Evolutionary conservation across 2,329 filamentous ascomycete species (phyloP), one percentile per base, ranked within the genome.

Genomic region (Fusarium aywerte): DNA sequence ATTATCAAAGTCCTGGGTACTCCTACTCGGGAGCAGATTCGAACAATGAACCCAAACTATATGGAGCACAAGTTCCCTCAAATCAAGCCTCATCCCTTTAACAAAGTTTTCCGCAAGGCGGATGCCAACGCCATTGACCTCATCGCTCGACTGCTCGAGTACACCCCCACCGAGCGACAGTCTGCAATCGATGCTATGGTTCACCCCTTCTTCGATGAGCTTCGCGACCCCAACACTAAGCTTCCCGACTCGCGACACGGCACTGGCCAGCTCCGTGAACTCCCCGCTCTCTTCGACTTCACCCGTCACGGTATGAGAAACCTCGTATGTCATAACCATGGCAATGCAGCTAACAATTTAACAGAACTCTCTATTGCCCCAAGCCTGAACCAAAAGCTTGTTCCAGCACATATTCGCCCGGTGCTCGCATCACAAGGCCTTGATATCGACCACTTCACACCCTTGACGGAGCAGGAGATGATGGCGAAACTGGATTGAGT

Each of bases 41-140:
- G 96, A 73, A 99, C 96, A 70, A 99, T 99, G 96, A 99, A 99
- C 81, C 96, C 96, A 61, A 99, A 99, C 81, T 99, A 99, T 82
- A 99, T 99, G 96, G 96, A 99, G 83, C 96, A 99, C 84, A 98
- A 98, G 84, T 99, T 99, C 81, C 96, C 96, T 45, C 96, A 99
- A 81, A 99, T 99, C 84, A 99, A 99, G 85, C 96, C 96, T 59
- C 96, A 99, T 77, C 96, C 96, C 27, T 99, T 99, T 85, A 96
- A 92, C 83, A 98, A 98, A 87, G 96, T 99, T 56, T 98, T 99
- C 87, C 90, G 96, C 73, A 97, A 96, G 87, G 96, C 96, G 57
- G 93, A 97, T 71, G 86, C 89, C 31, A 94, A 93, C 75, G 95
- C 96, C 36, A 96, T 99, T 75, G 94, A 98, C 76, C 84, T 99